Percentiles rank a stretch among this genome's conserved stretches.
Conservation (phyloP, 2,329 filamentous ascomycete species). For the Paecilomyces sp. region DNA sequence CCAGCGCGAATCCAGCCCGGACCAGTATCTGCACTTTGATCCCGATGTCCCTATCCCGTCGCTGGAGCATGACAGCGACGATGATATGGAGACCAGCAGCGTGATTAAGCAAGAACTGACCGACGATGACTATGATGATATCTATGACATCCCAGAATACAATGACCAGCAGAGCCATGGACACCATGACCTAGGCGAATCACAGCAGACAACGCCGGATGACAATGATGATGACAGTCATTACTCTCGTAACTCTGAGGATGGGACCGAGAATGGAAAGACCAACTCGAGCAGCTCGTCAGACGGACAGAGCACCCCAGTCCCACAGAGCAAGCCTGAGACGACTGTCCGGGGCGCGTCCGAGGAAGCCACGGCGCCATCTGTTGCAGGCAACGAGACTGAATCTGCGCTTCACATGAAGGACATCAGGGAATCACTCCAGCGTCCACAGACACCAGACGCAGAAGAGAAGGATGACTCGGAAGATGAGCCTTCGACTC, state of each 20-base stretch:
- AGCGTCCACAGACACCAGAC: conserved; percentile 41
- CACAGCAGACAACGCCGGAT: conserved; percentile 27
- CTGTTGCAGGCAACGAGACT: conserved; percentile 12
- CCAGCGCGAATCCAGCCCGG: conserved; percentile 51
- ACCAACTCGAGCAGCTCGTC: conserved; percentile 21
- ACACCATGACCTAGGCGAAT: conserved; percentile 17
- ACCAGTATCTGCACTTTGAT: conserved; percentile 59
- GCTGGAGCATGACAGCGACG: conserved; percentile 59
- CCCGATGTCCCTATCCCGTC: conserved; percentile 88
- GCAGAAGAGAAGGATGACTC: conserved; percentile 52
- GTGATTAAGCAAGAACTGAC: conserved; percentile 60
- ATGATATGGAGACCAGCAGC: conserved; percentile 45
- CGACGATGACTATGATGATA: conserved; percentile 46
- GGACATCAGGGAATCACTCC: conserved; percentile 29
- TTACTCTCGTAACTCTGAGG: conserved; percentile 43
- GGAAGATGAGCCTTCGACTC: conserved; percentile 58
- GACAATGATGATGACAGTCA: conserved; percentile 52
- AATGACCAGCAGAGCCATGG: conserved; percentile 46
- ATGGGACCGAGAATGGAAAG: conserved; percentile 16
- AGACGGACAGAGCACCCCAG: conserved; percentile 25
- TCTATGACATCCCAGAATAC: conserved; percentile 62
- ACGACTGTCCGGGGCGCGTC: neutral
- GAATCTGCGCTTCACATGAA: conserved; percentile 21
- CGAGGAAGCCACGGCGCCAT: conserved; percentile 28
- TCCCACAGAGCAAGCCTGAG: conserved; percentile 16